Conservation (phyloP, 2,329 filamentous ascomycete genomes). For the Teratosphaeria viscida region DNA sequence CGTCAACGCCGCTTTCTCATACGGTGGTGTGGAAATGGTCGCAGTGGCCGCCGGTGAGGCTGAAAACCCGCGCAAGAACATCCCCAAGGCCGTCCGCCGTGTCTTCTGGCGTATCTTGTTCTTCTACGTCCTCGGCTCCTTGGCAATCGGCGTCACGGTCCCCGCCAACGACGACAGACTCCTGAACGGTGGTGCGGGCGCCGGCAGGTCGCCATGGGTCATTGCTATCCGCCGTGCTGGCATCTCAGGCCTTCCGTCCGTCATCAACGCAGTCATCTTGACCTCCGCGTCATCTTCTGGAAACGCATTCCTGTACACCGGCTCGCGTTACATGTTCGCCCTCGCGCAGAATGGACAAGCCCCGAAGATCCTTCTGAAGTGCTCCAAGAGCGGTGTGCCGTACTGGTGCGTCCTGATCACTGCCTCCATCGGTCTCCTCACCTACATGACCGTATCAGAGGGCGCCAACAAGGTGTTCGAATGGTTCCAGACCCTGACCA, state of each 20-base stretch:
- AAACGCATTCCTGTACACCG: constrained; percentile 34
- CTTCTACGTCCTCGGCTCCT: constrained; percentile 66
- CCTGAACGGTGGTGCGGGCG: constrained; percentile 22
- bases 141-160: constrained; percentile 67
- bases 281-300: constrained; percentile 15
- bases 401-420: constrained; percentile 28
- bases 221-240: constrained; percentile 47
- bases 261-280: constrained; percentile 18
- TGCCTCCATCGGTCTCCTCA: constrained; percentile 45
- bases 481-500: constrained; percentile 27
- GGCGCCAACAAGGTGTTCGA: constrained; percentile 22
- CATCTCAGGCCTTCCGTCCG: constrained; percentile 21
- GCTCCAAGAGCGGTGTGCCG: constrained; percentile 35
- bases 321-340: background rate
- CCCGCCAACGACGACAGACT: constrained; percentile 57
- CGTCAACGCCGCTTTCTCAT: constrained; percentile 69
- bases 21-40: constrained; percentile 65
- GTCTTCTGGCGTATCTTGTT: constrained; percentile 70
- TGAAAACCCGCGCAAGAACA: constrained; percentile 66
- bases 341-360: constrained; percentile 41
- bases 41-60: constrained; percentile 64
- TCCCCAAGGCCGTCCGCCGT: constrained; percentile 64
- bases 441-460: constrained; percentile 40
- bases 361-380: constrained; percentile 38
- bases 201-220: constrained; percentile 60